These are phyloP conservation scores for Erodium texanum DNA, from an alignment of 441 rosid species.

Conservation along the genomic window DNA sequence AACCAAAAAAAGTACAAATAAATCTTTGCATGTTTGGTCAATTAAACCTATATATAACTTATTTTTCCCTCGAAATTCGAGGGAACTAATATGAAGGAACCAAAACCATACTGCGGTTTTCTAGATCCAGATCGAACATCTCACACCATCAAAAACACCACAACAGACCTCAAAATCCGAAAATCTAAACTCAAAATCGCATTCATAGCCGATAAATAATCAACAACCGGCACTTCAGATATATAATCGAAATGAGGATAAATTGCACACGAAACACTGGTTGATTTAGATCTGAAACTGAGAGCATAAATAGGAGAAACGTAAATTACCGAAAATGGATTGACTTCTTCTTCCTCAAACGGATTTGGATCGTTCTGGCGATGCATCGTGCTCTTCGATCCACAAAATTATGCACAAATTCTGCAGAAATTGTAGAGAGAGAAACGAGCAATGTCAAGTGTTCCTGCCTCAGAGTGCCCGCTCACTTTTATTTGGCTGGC, in stretches of 20 bases:
- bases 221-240: background rate
- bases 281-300: constrained; percentile 26
- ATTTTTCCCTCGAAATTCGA: background rate
- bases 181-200: background rate
- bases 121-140: constrained; percentile 5
- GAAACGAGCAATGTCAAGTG: background rate
- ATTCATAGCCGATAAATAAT: background rate
- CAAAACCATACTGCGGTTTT: background rate
- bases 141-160: background rate
- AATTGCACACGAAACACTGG: background rate
- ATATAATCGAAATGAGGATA: background rate
- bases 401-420: constrained; percentile 24
- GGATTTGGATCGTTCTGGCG: constrained; percentile 86
- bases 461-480: background rate
- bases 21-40: background rate
- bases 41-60: background rate
- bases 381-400: constrained; percentile 40
- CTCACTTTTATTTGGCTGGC: constrained; percentile 12
- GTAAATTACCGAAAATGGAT: constrained; percentile 82
- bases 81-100: background rate
- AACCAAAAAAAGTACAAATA: background rate
- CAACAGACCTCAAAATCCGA: background rate
- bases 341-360: constrained; percentile 87
- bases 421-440: background rate
- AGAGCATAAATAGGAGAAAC: background rate